phyloP scores from a whole-genome alignment of 495 filamentous ascomycete species.

The Massariosphaeria phaeospora region DNA sequence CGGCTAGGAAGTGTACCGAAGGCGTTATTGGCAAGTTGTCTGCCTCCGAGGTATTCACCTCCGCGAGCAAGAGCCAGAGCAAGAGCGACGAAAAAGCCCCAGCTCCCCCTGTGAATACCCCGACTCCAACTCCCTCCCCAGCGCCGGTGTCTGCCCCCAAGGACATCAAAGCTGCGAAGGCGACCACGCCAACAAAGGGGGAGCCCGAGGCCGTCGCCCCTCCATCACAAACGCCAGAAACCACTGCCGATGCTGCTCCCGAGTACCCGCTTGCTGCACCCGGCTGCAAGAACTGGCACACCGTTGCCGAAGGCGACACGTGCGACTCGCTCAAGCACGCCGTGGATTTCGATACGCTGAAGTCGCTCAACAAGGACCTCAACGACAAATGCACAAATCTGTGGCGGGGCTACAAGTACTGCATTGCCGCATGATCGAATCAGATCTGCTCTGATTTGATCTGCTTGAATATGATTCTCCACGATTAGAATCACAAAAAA shows the following conservation, averaged over 20 bases:
- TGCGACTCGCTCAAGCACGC: conserved; percentile 9
- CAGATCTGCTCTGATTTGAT: no score
- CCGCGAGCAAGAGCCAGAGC: background rate
- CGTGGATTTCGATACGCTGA: background rate
- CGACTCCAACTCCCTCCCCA: background rate
- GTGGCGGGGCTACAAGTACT: conserved; percentile 40
- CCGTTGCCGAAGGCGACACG: conserved; percentile 23
- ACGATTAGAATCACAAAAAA: no score
- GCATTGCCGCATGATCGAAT: conserved; percentile 30
- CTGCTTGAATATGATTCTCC: no score
- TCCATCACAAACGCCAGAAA: background rate
- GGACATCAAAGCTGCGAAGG: background rate
- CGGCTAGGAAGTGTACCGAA: conserved; percentile 34
- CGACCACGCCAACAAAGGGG: background rate
- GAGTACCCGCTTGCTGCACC: conserved; percentile 6
- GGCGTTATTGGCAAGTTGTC: conserved; percentile 19
- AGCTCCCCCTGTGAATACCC: background rate
- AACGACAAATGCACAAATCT: conserved; percentile 38
- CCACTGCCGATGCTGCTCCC: conserved; percentile 1
- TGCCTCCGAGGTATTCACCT: background rate
- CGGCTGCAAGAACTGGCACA: conserved; percentile 28
- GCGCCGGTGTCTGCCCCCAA: background rate
- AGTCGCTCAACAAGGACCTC: conserved; percentile 20
- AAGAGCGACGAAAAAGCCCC: background rate
- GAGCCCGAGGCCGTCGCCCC: background rate